phyloP scores from a whole-genome alignment of 495 filamentous ascomycete species.

The Penicillium bialowiezense region DNA sequence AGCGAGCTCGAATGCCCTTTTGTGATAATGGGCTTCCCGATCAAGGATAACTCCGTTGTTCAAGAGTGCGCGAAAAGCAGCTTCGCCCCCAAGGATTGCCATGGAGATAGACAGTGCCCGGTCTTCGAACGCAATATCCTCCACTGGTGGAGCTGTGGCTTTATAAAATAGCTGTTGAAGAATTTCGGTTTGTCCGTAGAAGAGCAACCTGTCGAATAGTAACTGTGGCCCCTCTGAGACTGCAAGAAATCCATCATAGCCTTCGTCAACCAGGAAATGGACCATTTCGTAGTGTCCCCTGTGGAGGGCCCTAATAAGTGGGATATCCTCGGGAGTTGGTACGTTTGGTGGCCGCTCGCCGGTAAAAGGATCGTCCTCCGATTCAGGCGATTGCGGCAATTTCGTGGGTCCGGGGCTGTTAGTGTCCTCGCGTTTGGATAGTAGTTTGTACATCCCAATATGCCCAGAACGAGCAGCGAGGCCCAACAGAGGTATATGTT shows the following conservation, averaged over 20 bases:
- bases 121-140: not conserved
- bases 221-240: not conserved
- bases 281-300: not conserved
- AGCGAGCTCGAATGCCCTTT: not conserved
- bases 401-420: too few species aligned
- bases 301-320: not conserved
- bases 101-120: not conserved
- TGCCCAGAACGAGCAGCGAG: not conserved
- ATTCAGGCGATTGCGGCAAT: too few species aligned
- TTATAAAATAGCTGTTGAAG: not conserved
- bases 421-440: not conserved
- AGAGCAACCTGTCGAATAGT: not conserved
- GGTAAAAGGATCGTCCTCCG: too few species aligned
- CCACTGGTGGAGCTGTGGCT: not conserved
- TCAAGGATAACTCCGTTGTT: not conserved
- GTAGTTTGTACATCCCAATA: not conserved
- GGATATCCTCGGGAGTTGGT: too few species aligned
- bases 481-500: not conserved
- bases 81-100: not conserved
- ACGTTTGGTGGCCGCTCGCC: too few species aligned
- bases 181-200: not conserved
- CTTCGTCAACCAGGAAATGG: not conserved
- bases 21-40: not conserved
- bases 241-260: not conserved
- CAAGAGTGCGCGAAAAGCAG: not conserved